Evolutionary conservation across 2,329 filamentous ascomycete genomes (phyloP), one percentile per base, ranked within the genome.

Genomic region (Periconia sp.): DNA sequence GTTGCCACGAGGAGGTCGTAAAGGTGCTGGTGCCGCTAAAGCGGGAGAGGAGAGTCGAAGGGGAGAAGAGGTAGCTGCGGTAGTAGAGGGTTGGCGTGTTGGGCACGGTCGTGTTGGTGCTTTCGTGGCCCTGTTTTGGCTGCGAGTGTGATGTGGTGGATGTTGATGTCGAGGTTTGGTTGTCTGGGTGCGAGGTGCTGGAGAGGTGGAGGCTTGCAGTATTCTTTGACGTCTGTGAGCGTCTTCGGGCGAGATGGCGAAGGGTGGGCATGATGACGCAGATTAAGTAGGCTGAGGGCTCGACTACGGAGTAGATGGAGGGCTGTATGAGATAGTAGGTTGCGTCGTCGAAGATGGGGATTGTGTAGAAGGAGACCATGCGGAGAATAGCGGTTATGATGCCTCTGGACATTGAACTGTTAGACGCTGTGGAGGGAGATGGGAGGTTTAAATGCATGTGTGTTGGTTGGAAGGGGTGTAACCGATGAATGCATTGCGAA

Each of bases 201-300:
- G 33, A 14, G 33, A 11, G 27, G 42, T 23, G 42, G 20, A 27
- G 20, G 14, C 8, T 13, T 23, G 42, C 20, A 19, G 19, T 27
- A 6, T 33, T 7, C 20, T n/a, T 47, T 15, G 45, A 9, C 9
- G 30, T 2, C 13, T 40, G 33, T 20, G 45, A 7, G 40, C 45
- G 17, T 6, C 47, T 46, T 3, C 47, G 47, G 33, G 44, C 41
- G 6, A 49, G 42, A n/a, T 53, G 42, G 1, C 46, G 46, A 14
- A 43, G 43, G 6, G 51, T 49, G 20, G 51, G 47, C 20, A 53
- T 48, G 13, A 46, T 53, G 27, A 20, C 47, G 23, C 30, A 44
- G 14, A 50, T 49, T 20, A 49, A 37, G 44, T 53, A 49, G 31
- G 44, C 44, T n/a, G 46, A 53, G 3, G 47, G 47, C 7, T 53